Evolutionary conservation across 2,329 filamentous ascomycete species (phyloP).

Genomic region (Fusarium sp.): DNA sequence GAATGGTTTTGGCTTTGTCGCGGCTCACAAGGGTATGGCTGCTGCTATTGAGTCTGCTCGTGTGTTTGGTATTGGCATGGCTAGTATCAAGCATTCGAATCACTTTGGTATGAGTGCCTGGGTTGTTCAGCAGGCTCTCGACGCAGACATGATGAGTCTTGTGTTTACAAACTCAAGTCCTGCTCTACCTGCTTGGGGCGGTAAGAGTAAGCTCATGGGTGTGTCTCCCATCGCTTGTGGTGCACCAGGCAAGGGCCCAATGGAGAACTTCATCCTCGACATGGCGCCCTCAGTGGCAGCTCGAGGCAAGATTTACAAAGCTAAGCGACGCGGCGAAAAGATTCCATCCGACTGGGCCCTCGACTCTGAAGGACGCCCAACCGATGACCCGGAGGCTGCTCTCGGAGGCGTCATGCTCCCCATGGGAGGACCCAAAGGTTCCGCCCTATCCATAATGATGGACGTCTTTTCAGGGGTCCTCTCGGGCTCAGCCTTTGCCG

Average conservation of each 20-base stretch:
- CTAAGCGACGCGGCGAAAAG: constrained; percentile 72
- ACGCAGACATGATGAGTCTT: constrained; percentile 76
- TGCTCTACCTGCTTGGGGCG: constrained; percentile 78
- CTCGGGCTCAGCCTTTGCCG: constrained; percentile 82
- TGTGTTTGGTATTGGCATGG: constrained; percentile 78
- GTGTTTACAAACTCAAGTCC: constrained; percentile 80
- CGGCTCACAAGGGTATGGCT: constrained; percentile 74
- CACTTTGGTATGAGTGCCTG: constrained; percentile 88
- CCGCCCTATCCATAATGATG: constrained; percentile 85
- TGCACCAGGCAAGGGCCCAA: constrained; percentile 70
- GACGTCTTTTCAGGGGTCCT: constrained; percentile 86
- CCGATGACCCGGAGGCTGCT: constrained; percentile 77
- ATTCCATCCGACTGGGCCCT: constrained; percentile 82
- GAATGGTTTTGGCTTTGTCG: constrained; percentile 82
- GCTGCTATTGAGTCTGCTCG: constrained; percentile 75
- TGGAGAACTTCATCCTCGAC: constrained; percentile 74
- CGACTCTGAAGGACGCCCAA: constrained; percentile 75
- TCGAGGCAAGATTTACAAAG: constrained; percentile 80
- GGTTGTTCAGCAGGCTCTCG: constrained; percentile 81
- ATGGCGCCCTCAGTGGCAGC: constrained; percentile 79
- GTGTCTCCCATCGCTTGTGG: constrained; percentile 82
- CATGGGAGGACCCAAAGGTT: constrained; percentile 88
- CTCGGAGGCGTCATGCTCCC: constrained; percentile 85
- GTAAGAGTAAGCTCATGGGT: constrained; percentile 75
- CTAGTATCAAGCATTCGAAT: constrained; percentile 80